Evolutionary conservation across 176 grass and related monocot species (phyloP), one percentile per base, ranked within the genome.

Genomic region (Oryza coarctata): DNA sequence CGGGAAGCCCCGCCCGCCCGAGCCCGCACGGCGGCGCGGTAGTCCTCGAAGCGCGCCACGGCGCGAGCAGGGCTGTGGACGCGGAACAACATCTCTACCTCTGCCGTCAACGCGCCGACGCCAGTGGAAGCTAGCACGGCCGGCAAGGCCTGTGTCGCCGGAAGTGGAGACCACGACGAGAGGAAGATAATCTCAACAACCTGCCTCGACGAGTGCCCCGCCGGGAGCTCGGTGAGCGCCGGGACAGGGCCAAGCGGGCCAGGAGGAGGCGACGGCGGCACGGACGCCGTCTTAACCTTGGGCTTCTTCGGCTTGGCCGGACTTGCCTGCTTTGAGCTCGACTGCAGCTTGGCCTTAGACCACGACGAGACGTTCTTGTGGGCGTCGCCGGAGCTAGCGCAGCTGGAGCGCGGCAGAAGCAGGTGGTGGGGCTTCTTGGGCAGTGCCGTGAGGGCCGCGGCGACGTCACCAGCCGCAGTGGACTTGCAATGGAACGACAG

Each of bases 151-250:
- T 82, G 75, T 9, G 70, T 1, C 29, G 30, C 66, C 62, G 80
- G 75, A 0, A 70, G 70, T 0, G 85, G 62, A 0, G 91, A 85
- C 95, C 95, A 94, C 36, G 92, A 92, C 12, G 95, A 94, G 29
- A 86, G 81, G 68, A 97, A 97, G 80, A 97, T 97, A 49, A 97
- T 94, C 94, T 97, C 88, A 45, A 97, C 92, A 47, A 97, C 95
- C 71, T 89, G 90, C 31, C 92, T 81, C 7, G 95, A 97, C 28
- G 94, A 97, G 84, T 94, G 95, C 22, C 83, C 92, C 6, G 79
- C 90, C 0, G 90, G 92, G 58, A 97, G 84, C 83, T 97, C 92
- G 13, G 92, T 82, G 9, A 97, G 88, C 12, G 95, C 91, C 69
- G 90, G 81, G 73, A 97, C 57, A 5, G 92, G 87, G 15, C 85